Conservation (phyloP, 2,329 filamentous ascomycete genomes). For the Apiospora arundinis region DNA sequence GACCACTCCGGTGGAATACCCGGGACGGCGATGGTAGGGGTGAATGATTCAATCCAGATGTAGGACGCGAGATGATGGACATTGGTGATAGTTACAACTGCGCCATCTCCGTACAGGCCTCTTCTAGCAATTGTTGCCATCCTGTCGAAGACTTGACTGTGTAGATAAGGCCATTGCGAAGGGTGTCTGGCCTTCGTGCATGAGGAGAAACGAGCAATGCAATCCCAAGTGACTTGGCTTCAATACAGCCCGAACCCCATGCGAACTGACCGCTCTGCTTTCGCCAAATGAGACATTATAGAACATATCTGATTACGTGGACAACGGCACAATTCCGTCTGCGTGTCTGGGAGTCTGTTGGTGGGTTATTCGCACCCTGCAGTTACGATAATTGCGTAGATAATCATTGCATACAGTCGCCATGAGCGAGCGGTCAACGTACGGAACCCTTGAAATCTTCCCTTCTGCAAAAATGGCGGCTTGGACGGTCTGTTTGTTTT, state of each 20-base stretch:
- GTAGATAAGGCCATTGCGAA: background rate
- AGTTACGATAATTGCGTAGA: background rate
- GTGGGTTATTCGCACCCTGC: background rate
- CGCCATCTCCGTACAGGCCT: background rate
- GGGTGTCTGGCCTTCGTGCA: background rate
- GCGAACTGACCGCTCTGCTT: no score
- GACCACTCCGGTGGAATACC: no score
- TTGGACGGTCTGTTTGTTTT: background rate
- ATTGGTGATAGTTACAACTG: constrained; percentile 41
- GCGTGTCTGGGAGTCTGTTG: background rate
- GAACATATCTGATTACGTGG: no score
- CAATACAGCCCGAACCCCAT: no score
- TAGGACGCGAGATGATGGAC: constrained; percentile 53
- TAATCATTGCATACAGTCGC: background rate
- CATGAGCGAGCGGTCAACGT: background rate
- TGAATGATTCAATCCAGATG: constrained; percentile 52
- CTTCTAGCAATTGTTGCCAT: background rate
- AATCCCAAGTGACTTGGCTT: background rate
- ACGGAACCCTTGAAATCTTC: background rate
- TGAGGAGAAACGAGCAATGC: background rate
- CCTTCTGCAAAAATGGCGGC: background rate
- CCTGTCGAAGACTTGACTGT: background rate
- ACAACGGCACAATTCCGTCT: background rate
- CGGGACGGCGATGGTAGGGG: constrained; percentile 52
- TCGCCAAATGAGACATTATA: no score